phyloP scores from a whole-genome alignment of 2,329 filamentous ascomycete genomes.

The Sporothrix variecibatus region DNA sequence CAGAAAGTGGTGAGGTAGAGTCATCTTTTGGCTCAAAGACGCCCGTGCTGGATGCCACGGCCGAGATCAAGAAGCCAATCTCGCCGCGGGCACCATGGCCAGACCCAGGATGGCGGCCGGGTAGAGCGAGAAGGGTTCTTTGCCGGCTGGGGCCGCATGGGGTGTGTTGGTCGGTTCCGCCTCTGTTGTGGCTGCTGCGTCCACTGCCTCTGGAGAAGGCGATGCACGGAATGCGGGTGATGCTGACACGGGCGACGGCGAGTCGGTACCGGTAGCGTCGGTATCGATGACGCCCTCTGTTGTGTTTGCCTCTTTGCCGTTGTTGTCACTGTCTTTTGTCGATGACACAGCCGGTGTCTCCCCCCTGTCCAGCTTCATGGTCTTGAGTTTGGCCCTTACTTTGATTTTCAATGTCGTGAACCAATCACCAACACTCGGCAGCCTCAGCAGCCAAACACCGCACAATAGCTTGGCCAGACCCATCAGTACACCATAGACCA shows the following conservation, averaged over 20 bases:
- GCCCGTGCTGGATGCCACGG: conserved; percentile 60
- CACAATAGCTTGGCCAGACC: conserved; percentile 60
- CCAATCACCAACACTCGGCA: neutral
- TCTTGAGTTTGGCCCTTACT: neutral
- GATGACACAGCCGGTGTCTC: no score
- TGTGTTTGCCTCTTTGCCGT: neutral
- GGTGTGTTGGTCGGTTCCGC: no score
- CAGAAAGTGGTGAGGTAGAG: conserved; percentile 33
- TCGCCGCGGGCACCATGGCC: conserved; percentile 75
- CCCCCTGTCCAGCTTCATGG: neutral
- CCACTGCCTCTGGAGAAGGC: neutral
- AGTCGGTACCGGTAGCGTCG: neutral
- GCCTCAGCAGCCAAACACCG: conserved; percentile 51
- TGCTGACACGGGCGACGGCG: neutral
- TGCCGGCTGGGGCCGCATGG: conserved; percentile 37
- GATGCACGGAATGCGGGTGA: neutral
- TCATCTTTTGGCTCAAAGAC: conserved; percentile 39
- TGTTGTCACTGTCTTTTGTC: no score
- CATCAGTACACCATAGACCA: conserved; percentile 75
- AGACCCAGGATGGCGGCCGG: conserved; percentile 66
- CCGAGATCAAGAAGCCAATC: conserved; percentile 75
- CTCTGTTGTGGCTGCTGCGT: neutral
- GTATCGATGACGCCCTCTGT: neutral
- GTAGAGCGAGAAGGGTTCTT: conserved; percentile 61
- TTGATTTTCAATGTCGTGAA: neutral